Evolutionary conservation across 2,329 filamentous ascomycete genomes (phyloP), one percentile per base, ranked within the genome.

Genomic region (Macrophomina tecta): DNA sequence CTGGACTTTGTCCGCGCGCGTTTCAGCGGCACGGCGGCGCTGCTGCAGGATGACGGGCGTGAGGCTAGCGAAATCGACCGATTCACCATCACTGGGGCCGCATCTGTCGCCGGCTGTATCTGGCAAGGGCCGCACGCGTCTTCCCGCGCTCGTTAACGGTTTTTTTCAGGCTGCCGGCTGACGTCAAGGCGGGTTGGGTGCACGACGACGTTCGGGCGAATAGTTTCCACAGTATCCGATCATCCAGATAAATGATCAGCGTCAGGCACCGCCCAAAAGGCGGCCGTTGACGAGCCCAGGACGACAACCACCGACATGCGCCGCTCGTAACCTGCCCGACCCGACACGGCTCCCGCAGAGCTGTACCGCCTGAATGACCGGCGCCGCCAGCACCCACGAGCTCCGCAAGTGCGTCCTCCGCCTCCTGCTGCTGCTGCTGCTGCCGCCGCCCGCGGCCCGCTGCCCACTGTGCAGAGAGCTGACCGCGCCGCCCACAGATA

Each of bases 361-460:
- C 63, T 65, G 63, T 45, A 56, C 63, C 53, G 51, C 51, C 63
- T 65, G 63, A 65, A 65, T 65, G 63, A 56, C 53, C 53, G 63
- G 40, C 63, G 53, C 51, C 51, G 28, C 53, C 63, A 56, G 52
- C 63, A 56, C 42, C 63, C 63, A 65, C 51, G 63, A 65, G 63
- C 63, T 65, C 63, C 63, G 63, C 63, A 65, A 65, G 63, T 65
- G 42, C 42, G 63, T 65, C 42, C 18, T 34, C 52, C 55, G 30
- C 32, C 11, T 34, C 18, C 55, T 23, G 38, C 30, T 12, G 32
- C 55, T 28, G 32, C 55, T 28, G 55, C 55, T n/a, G 18, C 55
- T 36, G 28, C 40, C 38, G 28, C n/a, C 56, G 38, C 53, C 36
- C 38, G 32, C 28, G 16, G 38, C 55, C 55, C 55, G 23, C 23